These are phyloP conservation scores for Trichopus zeylanicus DNA, from an alignment of 116 monocot genomes.

Conservation along the genomic window DNA sequence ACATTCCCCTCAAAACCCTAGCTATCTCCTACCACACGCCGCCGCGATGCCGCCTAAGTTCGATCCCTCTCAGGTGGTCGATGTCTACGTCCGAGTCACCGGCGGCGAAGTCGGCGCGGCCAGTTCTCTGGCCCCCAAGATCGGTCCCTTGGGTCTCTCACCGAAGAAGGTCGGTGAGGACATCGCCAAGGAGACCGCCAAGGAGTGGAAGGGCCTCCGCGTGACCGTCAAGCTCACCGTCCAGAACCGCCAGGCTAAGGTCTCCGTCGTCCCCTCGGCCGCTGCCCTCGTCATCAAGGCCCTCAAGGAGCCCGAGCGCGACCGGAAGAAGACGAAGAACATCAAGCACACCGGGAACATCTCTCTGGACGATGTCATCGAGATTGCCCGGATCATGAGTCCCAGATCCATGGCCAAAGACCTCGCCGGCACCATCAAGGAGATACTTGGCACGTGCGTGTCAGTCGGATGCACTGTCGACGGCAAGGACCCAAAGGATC, in stretches of 20 bases:
- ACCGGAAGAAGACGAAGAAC: conserved; percentile 29
- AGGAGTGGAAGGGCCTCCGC: conserved; percentile 32
- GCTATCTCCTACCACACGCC: neutral
- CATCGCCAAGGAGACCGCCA: conserved; percentile 35
- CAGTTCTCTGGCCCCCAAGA: conserved; percentile 20
- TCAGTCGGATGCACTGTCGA: conserved; percentile 28
- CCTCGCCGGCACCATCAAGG: conserved; percentile 21
- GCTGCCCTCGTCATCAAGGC: conserved; percentile 32
- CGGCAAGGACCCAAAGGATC: conserved; percentile 24
- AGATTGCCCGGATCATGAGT: conserved; percentile 18
- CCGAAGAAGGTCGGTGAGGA: conserved; percentile 32
- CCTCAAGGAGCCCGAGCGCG: conserved; percentile 33
- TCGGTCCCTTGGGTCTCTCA: conserved; percentile 23
- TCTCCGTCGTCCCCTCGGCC: conserved; percentile 26
- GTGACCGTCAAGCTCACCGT: conserved; percentile 32
- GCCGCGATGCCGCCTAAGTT: conserved; percentile 18
- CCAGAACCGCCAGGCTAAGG: conserved; percentile 33
- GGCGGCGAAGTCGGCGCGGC: conserved; percentile 25
- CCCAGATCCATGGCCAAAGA: conserved; percentile 31
- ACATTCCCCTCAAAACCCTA: neutral
- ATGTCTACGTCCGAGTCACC: conserved; percentile 18
- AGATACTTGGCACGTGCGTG: conserved; percentile 26
- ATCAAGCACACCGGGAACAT: conserved; percentile 31
- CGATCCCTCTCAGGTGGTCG: conserved; percentile 19
- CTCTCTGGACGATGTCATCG: conserved; percentile 23